phyloP scores from a whole-genome alignment of 495 filamentous ascomycete genomes.

The Penicillium malachiteum region DNA sequence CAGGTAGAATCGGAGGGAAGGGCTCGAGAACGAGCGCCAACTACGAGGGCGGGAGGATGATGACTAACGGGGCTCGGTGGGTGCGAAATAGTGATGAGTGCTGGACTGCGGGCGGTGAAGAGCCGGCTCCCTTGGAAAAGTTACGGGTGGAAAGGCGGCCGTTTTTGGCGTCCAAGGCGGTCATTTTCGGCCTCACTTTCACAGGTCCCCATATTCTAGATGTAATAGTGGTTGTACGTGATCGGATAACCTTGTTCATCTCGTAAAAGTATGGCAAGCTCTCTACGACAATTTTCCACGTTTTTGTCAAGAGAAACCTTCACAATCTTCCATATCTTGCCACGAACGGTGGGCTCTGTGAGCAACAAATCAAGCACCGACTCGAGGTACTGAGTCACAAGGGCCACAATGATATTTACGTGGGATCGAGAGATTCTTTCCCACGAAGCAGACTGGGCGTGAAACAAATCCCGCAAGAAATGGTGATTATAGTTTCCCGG shows the following conservation, averaged over 20 bases:
- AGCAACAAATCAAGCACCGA: constrained; percentile 13
- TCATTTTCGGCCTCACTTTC: constrained; percentile 3
- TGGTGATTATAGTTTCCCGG: constrained; percentile 46
- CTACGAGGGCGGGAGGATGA: neutral
- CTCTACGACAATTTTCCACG: constrained; percentile 18
- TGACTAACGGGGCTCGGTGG: neutral
- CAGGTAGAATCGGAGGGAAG: constrained; percentile 7
- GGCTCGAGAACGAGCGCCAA: neutral
- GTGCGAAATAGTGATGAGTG: neutral
- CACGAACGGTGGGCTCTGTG: constrained; percentile 25
- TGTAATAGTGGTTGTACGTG: constrained; percentile 51
- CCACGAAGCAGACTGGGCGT: constrained; percentile 36
- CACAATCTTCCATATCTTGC: constrained; percentile 26
- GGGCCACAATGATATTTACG: constrained; percentile 11
- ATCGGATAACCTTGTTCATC: constrained; percentile 44
- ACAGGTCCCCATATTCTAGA: constrained; percentile 7
- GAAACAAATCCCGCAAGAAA: constrained; percentile 38
- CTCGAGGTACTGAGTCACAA: constrained; percentile 14
- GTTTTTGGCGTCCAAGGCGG: neutral
- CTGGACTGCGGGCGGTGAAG: neutral
- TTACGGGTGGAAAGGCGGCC: constrained; percentile 7
- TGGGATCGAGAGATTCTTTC: constrained; percentile 13
- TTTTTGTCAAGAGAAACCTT: constrained; percentile 15
- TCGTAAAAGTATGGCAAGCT: constrained; percentile 41
- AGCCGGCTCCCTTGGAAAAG: neutral